These are phyloP conservation scores for Phytophthora megakarya DNA, from an alignment of 352 stramenopile species.

Conservation along the genomic window DNA sequence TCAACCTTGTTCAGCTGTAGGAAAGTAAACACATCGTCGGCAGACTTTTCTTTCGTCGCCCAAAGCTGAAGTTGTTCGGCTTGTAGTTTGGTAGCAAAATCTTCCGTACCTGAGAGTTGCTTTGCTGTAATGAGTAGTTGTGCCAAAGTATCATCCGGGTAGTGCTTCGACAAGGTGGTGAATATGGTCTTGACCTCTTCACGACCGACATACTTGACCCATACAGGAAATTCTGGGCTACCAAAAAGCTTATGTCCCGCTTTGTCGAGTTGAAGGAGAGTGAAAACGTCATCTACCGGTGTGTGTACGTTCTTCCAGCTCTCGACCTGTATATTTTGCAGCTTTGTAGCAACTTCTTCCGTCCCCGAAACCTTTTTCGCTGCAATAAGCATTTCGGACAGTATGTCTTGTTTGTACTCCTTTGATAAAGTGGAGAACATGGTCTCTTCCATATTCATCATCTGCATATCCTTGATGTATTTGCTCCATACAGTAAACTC, in stretches of 20 bases:
- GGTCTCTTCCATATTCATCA: neutral
- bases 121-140: constrained; percentile 8
- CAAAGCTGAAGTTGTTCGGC: neutral
- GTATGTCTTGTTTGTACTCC: neutral
- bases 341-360: neutral
- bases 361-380: neutral
- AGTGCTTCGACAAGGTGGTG: constrained; percentile 1
- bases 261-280: too few relatives aligned
- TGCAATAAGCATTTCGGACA: neutral
- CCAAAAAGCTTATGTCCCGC: neutral
- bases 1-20: too few relatives aligned
- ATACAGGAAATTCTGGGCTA: too few relatives aligned
- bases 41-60: neutral
- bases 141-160: neutral
- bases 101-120: neutral
- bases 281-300: constrained; percentile 8
- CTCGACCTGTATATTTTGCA: constrained; percentile 1
- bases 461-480: neutral
- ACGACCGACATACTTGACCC: too few relatives aligned
- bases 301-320: neutral
- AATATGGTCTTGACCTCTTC: neutral
- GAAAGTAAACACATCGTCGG: too few relatives aligned
- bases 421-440: neutral
- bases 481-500: neutral
- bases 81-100: constrained; percentile 6